Evolutionary conservation across 2,329 filamentous ascomycete species (phyloP).

Genomic region (Lecanoromycetidae sp.): DNA sequence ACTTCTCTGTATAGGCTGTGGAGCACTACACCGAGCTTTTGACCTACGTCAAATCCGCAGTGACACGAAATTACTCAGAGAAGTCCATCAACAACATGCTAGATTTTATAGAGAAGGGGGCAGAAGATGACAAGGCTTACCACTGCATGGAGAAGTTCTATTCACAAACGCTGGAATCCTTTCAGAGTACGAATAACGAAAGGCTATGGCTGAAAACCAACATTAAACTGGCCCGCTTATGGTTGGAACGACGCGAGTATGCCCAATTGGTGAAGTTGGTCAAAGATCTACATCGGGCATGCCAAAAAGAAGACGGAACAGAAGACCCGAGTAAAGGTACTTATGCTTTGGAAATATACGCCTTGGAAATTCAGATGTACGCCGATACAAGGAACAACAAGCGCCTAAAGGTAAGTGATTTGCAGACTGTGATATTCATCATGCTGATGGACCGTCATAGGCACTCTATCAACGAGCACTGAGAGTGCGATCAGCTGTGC

Average conservation of each 20-base stretch:
- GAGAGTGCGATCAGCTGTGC: conserved; percentile 88
- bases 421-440: no score
- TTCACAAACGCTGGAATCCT: conserved; percentile 80
- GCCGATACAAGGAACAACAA: conserved; percentile 96
- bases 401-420: conserved; percentile 57
- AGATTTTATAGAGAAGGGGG: conserved; percentile 91
- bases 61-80: conserved; percentile 96
- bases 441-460: conserved; percentile 23
- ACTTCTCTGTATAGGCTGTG: conserved; percentile 49
- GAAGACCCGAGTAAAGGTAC: conserved; percentile 94
- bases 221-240: conserved; percentile 85
- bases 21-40: conserved; percentile 90
- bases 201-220: conserved; percentile 96
- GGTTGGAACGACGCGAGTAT: conserved; percentile 87
- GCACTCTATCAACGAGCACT: conserved; percentile 82
- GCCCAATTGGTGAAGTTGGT: conserved; percentile 67
- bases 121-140: conserved; percentile 57
- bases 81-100: conserved; percentile 99
- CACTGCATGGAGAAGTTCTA: conserved; percentile 91
- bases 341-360: conserved; percentile 90
- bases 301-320: conserved; percentile 72
- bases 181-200: conserved; percentile 96
- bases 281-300: conserved; percentile 76
- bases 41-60: conserved; percentile 92
- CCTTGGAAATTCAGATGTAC: conserved; percentile 97